These are phyloP conservation scores for Boletus edulis DNA, from an alignment of 768 basidiomycete species.

Conservation along the genomic window DNA sequence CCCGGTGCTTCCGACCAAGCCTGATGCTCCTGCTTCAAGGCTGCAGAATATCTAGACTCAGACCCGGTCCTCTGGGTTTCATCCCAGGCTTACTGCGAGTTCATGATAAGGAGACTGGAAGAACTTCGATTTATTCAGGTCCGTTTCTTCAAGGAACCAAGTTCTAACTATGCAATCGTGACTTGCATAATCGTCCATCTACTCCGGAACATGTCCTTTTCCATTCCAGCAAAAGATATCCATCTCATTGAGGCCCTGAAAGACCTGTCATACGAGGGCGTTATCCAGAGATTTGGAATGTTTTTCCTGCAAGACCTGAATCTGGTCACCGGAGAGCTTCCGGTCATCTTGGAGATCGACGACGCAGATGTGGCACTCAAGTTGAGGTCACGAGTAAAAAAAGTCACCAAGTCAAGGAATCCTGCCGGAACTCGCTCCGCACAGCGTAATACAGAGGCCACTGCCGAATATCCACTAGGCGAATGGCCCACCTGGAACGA, in stretches of 20 bases:
- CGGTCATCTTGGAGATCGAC: not conserved
- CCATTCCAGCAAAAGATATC: not conserved
- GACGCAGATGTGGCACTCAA: not conserved
- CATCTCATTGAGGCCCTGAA: not conserved
- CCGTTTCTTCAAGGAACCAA: slow-evolving; percentile 3
- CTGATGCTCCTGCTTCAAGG: not conserved
- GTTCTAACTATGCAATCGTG: slow-evolving; percentile 1
- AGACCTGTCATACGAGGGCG: not conserved
- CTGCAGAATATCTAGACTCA: slow-evolving; percentile 1
- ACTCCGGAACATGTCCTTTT: slow-evolving; percentile 1
- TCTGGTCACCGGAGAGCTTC: slow-evolving; percentile 1
- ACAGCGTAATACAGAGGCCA: not conserved
- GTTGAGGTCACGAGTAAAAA: not conserved
- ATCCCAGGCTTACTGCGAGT: not conserved
- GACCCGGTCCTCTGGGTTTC: slow-evolving; percentile 6
- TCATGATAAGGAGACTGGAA: not conserved
- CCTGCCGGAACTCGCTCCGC: not conserved
- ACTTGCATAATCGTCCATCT: slow-evolving; percentile 7
- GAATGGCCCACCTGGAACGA: slow-evolving; percentile 8
- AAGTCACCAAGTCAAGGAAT: not conserved
- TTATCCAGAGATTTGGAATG: slow-evolving; percentile 2
- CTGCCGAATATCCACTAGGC: not conserved
- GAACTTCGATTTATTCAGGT: slow-evolving; percentile 1
- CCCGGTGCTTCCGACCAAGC: not conserved
- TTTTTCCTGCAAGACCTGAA: slow-evolving; percentile 10